phyloP scores from a whole-genome alignment of 352 stramenopile genomes.

The Pythium scleroteichum region DNA sequence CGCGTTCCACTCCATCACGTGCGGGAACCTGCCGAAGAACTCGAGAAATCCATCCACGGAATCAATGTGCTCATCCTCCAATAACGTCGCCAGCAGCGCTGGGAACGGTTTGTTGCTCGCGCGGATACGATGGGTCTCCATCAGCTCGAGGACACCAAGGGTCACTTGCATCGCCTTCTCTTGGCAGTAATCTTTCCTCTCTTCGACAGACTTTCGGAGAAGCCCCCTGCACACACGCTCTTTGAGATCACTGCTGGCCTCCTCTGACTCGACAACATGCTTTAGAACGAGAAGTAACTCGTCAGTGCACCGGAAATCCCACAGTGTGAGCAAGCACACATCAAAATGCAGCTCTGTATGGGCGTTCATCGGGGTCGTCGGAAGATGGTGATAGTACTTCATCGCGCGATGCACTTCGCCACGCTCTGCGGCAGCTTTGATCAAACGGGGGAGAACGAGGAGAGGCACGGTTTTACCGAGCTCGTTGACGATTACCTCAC shows the following conservation, averaged over 20 bases:
- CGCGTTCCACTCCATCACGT: conserved; percentile 62
- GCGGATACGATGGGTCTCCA: conserved; percentile 56
- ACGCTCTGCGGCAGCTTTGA: conserved; percentile 58
- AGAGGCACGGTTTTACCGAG: conserved; percentile 48
- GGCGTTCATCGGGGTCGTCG: conserved; percentile 36
- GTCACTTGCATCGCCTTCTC: conserved; percentile 36
- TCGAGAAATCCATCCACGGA: conserved; percentile 41
- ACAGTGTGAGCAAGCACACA: conserved; percentile 63
- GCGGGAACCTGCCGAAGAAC: conserved; percentile 49
- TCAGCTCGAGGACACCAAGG: conserved; percentile 52
- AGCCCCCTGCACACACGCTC: conserved; percentile 64
- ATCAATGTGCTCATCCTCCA: conserved; percentile 32
- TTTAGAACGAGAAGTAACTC: conserved; percentile 62
- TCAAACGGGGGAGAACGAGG: conserved; percentile 52
- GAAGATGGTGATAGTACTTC: conserved; percentile 53
- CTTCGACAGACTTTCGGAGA: conserved; percentile 46
- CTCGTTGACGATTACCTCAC: conserved; percentile 48
- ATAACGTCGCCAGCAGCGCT: conserved; percentile 42
- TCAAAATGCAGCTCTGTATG: conserved; percentile 70
- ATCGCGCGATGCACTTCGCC: conserved; percentile 59
- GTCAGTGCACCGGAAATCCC: conserved; percentile 37
- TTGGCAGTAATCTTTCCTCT: conserved; percentile 39
- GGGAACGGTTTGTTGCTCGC: conserved; percentile 53
- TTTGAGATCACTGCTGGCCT: conserved; percentile 44
- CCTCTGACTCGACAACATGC: conserved; percentile 43